A percentile compares a stretch with the other conserved stretches of the same genome.
Evolutionary conservation across 805 yeast genomes (phyloP).

Genomic region (Metschnikowia colocasiae): DNA sequence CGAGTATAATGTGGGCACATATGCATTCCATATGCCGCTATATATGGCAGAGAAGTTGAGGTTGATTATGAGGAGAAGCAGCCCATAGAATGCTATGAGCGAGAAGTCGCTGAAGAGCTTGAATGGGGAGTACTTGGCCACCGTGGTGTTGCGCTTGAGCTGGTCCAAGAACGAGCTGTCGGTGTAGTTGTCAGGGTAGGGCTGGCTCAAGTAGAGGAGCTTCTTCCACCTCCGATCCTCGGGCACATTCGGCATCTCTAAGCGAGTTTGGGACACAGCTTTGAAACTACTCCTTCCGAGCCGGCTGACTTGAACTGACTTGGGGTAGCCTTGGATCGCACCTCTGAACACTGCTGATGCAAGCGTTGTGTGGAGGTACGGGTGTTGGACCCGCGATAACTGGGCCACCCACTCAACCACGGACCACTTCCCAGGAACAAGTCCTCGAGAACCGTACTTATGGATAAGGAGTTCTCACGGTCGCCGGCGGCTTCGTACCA

Average conservation of each 20-base stretch:
- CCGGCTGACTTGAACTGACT: too few relatives aligned
- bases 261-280: background rate
- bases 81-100: conserved; percentile 61
- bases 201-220: conserved; percentile 78
- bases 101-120: conserved; percentile 70
- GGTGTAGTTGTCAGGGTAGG: conserved; percentile 89
- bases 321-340: too few relatives aligned
- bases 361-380: too few relatives aligned
- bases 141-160: conserved; percentile 71
- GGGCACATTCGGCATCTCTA: background rate
- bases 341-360: too few relatives aligned
- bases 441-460: background rate
- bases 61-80: conserved; percentile 59
- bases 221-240: conserved; percentile 60
- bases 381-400: too few relatives aligned
- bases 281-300: too few relatives aligned
- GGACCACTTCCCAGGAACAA: too few relatives aligned
- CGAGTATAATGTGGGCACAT: conserved; percentile 37
- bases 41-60: conserved; percentile 66
- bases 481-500: conserved; percentile 11
- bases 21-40: conserved; percentile 47
- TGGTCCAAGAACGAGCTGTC: conserved; percentile 79
- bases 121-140: conserved; percentile 59
- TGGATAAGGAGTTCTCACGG: background rate
- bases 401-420: too few relatives aligned